A percentile compares a stretch with the other conserved stretches of the same genome.
These are phyloP conservation scores for Xylariaceae sp. DNA, from an alignment of 2,329 filamentous ascomycete genomes.

Conservation along the genomic window DNA sequence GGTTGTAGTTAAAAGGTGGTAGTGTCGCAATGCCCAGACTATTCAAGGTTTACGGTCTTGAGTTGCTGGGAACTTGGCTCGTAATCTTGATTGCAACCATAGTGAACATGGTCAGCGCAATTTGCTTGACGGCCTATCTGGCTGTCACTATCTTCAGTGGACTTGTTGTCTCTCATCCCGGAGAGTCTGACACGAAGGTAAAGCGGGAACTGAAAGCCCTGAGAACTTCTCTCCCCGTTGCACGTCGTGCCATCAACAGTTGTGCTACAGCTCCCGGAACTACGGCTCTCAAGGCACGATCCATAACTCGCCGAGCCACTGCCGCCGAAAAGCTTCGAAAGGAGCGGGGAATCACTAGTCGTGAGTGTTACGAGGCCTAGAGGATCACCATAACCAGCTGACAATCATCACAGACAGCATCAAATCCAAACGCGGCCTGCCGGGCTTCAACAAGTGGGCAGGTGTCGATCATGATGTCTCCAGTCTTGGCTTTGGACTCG, in stretches of 20 bases:
- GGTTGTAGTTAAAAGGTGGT: no score
- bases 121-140: slow-evolving; percentile 23
- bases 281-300: slow-evolving; percentile 35
- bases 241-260: slow-evolving; percentile 35
- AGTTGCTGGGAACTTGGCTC: slow-evolving; percentile 1
- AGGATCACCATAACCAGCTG: background rate
- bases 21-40: background rate
- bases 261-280: slow-evolving; percentile 34
- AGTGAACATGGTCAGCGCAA: slow-evolving; percentile 26
- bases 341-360: slow-evolving; percentile 29
- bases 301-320: slow-evolving; percentile 35
- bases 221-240: slow-evolving; percentile 29
- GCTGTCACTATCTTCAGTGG: slow-evolving; percentile 22
- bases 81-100: slow-evolving; percentile 1
- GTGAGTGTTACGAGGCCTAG: slow-evolving; percentile 13
- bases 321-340: slow-evolving; percentile 34
- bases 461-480: slow-evolving; percentile 22
- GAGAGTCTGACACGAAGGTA: slow-evolving; percentile 29
- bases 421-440: slow-evolving; percentile 25
- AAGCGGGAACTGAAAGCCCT: slow-evolving; percentile 31
- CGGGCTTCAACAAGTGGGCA: slow-evolving; percentile 25
- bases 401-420: slow-evolving; percentile 17
- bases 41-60: slow-evolving; percentile 14
- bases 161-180: slow-evolving; percentile 35
- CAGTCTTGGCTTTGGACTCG: slow-evolving; percentile 31